Evolutionary conservation across 2,329 filamentous ascomycete genomes (phyloP).

Genomic region (Parastagonospora avenae): DNA sequence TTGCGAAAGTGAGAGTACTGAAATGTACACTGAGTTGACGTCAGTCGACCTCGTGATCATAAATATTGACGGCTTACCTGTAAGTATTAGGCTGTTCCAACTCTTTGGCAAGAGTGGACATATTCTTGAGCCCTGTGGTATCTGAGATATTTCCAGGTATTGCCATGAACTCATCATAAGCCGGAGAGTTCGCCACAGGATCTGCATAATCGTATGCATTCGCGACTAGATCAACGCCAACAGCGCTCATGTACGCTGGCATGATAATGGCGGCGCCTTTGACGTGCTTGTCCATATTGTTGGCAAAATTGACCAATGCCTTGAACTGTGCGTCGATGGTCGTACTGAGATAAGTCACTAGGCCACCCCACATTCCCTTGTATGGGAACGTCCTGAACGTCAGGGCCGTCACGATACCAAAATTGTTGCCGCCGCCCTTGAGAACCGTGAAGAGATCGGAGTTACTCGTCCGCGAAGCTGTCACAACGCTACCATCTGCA

Average conservation of each 20-base stretch:
- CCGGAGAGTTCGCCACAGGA: constrained; percentile 17
- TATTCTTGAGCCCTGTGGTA: constrained; percentile 27
- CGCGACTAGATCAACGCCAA: constrained; percentile 16
- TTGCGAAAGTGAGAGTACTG: constrained; percentile 37
- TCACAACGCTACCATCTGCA: constrained; percentile 34
- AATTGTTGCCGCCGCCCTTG: constrained; percentile 43
- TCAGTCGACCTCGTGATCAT: background rate
- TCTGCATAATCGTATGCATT: constrained; percentile 32
- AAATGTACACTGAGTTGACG: constrained; percentile 17
- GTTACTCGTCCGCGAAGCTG: constrained; percentile 21
- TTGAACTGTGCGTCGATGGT: constrained; percentile 26
- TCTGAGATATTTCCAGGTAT: constrained; percentile 31
- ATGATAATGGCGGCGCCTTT: constrained; percentile 27
- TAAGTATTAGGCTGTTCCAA: constrained; percentile 17
- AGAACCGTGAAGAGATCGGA: constrained; percentile 39
- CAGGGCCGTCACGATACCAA: constrained; percentile 42
- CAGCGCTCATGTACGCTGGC: constrained; percentile 19
- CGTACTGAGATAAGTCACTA: constrained; percentile 26
- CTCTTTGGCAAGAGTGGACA: constrained; percentile 29
- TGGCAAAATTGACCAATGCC: constrained; percentile 25
- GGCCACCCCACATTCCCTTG: constrained; percentile 43
- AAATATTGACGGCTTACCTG: constrained; percentile 8
- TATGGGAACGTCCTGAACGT: constrained; percentile 30
- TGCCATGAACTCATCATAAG: constrained; percentile 28
- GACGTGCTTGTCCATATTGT: constrained; percentile 19